Base-by-base conservation (phyloP, 768 basidiomycete species). In the Gloeopeniophorella convolvens region DNA sequence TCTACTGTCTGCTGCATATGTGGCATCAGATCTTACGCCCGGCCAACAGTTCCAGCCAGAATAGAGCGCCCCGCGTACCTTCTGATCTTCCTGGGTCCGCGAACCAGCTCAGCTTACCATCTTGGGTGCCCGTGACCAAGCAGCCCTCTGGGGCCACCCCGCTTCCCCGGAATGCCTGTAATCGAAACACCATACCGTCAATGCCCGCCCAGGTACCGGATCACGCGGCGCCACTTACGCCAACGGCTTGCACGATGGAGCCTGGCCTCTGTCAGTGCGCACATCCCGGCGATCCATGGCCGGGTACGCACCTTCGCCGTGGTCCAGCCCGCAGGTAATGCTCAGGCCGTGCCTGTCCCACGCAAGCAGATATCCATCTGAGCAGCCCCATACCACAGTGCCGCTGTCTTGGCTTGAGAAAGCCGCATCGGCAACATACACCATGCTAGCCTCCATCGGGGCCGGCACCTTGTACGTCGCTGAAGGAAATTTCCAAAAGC, bases 341-440 rank as follows among this genome's bases (percentile, higher is more conserved):
- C 66, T 66, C 10, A 72, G 76, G 48, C 72, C 77, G 60, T 68
- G 69, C 60, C 68, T 73, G 58, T 85, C 80, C 83, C 84, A 85
- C 27, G 79, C 75, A 32, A 84, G 65, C 24, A 78, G 68, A 62
- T 73, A 80, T 16, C 72, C 73, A 15, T 80, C 77, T 16, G 72
- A 65, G 24, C 61, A 67, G 23, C 82, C 83, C 57, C 78, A 83
- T 49, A 85, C 58, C 20, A 85, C 73, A 7, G 71, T 70, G 54
- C 76, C 74, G 13, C 76, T 79, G 27, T 63, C n/a, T n/a, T n/a
- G 57, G 6, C 73, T 71, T 10, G 77, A 72, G 54, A 83, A 85
- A 13, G 77, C 59, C 7, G 79, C 79, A 13, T 77, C 76, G 41
- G 75, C 73, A 27, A 66, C 65, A 31, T 60, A 63, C 11, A 45